Base-by-base conservation (phyloP, 345 rosid species). In the Tarenaya hassleriana region DNA sequence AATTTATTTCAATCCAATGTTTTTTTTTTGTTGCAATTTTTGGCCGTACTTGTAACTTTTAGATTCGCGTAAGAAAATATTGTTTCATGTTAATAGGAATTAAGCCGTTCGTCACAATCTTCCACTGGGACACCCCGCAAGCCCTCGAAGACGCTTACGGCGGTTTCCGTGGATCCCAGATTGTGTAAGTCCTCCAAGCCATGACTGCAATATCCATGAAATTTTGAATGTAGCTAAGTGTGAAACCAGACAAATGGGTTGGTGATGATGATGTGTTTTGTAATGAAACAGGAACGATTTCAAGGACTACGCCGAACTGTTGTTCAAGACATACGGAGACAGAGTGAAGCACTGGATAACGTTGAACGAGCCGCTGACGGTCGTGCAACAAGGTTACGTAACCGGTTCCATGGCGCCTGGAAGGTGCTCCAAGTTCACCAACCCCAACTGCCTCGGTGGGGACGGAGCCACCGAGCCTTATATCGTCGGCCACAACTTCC, bases 301-400 rank as follows among this genome's bases (percentile, higher is more conserved):
- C 24, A 56, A 60, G 0, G 75, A 71, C 16, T 77, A 60, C 52
- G 78, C 68, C 4, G 79, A 77, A 20, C 18, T 77, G 10, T 77
- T 77, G 55, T 77, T 77, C 47, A 48, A 65, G 53, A 51, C 5
- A 37, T 77, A 68, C 47, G 82, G 77, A 10, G 76, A 66, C 32
- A 68, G 76, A 62, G 79, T 77, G 12, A 77, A 74, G 42, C 68
- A n/a, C n/a, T n/a, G n/a, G n/a, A n/a, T n/a, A n/a, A n/a, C n/a
- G n/a, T n/a, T n/a, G n/a, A n/a, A n/a, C 13, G 82, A 77, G 49
- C 82, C 79, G 17, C 34, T 56, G 7, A 54, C 66, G 12, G 62
- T 61, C 39, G 66, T 63, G 55, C 55, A 17, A 45, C 67, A 57
- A 50, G 73, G 64, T 0, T 68, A 68, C 34, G 50, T 47, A 31